These are phyloP conservation scores for Choanephora cucurbitarum DNA, from an alignment of 371 early-diverging fungal genomes.

Conservation along the genomic window DNA sequence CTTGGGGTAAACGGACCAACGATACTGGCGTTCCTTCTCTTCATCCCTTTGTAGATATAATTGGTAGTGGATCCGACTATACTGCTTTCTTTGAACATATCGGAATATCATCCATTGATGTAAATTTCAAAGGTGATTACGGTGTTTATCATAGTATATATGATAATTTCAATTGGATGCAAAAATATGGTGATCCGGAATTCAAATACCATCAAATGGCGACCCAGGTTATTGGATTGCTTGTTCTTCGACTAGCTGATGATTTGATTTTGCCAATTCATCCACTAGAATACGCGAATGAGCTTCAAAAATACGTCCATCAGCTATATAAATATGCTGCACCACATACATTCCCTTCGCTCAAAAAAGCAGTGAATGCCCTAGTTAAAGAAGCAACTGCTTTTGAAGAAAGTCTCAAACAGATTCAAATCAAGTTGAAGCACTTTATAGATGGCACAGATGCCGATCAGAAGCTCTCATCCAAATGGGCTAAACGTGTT, in stretches of 20 bases:
- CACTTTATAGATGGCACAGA: constrained; percentile 12
- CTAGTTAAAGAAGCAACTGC: constrained; percentile 12
- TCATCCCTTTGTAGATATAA: constrained; percentile 21
- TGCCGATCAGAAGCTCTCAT: constrained; percentile 19
- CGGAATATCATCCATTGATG: constrained; percentile 58
- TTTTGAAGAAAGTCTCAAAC: constrained; percentile 15
- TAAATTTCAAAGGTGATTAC: constrained; percentile 52
- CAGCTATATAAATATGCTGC: constrained; percentile 13
- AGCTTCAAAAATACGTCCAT: constrained; percentile 22
- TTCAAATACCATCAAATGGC: constrained; percentile 60
- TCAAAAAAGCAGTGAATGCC: constrained; percentile 20
- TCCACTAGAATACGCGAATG: constrained; percentile 40
- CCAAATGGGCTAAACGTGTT: constrained; percentile 25
- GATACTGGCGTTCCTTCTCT: constrained; percentile 11
- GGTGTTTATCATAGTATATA: constrained; percentile 73
- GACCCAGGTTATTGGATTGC: constrained; percentile 44
- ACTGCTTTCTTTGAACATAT: constrained; percentile 62
- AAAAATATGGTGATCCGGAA: constrained; percentile 63
- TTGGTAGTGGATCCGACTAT: constrained; percentile 66
- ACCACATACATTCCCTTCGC: constrained; percentile 20
- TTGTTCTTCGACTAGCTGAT: constrained; percentile 45
- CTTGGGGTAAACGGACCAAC: constrained; percentile 34
- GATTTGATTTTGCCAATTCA: constrained; percentile 41
- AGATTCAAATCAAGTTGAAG: constrained; percentile 19
- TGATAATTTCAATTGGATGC: constrained; percentile 65